These are phyloP conservation scores for Phaeomoniella chlamydospora DNA, from an alignment of 2,329 filamentous ascomycete species.

Conservation along the genomic window DNA sequence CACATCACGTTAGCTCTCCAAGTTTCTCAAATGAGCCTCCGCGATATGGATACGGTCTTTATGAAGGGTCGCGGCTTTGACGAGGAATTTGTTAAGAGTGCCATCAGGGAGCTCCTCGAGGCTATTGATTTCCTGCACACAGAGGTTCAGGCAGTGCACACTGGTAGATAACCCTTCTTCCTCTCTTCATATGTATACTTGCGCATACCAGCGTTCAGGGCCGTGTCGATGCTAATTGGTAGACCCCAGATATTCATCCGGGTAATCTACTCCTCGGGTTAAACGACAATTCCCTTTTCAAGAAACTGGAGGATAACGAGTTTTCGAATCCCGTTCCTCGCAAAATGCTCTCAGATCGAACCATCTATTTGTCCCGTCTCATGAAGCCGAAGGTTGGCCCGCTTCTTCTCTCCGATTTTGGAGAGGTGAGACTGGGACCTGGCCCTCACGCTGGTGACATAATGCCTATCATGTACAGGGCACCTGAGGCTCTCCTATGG, in stretches of 20 bases:
- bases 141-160: constrained; percentile 8
- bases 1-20: constrained; percentile 14
- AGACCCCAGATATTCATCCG: constrained; percentile 7
- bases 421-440: constrained; percentile 6
- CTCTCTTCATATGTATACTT: neutral
- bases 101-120: constrained; percentile 9
- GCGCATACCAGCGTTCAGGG: no score
- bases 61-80: constrained; percentile 10
- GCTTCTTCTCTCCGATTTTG: constrained; percentile 12
- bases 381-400: constrained; percentile 5
- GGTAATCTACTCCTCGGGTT: constrained; percentile 6
- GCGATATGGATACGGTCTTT: constrained; percentile 10
- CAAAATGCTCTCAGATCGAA: constrained; percentile 2
- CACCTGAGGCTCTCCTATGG: constrained; percentile 11
- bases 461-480: constrained; percentile 13
- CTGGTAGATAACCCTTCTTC: constrained; percentile 7
- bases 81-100: constrained; percentile 8
- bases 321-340: constrained; percentile 4
- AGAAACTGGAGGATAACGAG: constrained; percentile 7
- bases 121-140: constrained; percentile 10
- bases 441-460: constrained; percentile 7
- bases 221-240: no score
- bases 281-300: constrained; percentile 4
- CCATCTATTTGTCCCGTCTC: constrained; percentile 5
- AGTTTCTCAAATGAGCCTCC: constrained; percentile 12